Evolutionary conservation across 2,329 filamentous ascomycete genomes (phyloP).

Genomic region (Microdochium bolleyi): DNA sequence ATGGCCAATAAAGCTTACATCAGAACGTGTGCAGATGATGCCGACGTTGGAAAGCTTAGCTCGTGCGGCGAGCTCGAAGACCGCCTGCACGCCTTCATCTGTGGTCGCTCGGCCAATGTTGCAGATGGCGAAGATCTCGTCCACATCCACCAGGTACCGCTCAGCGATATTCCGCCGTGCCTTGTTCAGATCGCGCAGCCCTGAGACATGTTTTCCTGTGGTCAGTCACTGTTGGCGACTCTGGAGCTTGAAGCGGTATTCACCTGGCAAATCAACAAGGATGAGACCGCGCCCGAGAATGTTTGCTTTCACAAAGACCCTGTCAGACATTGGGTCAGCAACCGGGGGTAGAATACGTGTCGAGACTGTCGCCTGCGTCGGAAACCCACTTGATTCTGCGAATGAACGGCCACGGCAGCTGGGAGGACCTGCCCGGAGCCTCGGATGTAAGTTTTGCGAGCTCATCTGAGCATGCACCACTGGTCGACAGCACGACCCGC

Average conservation of each 20-base stretch:
- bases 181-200: slow-evolving; percentile 36
- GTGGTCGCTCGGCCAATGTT: slow-evolving; percentile 31
- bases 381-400: neutral
- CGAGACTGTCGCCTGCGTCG: neutral
- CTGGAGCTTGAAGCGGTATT: neutral
- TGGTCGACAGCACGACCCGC: slow-evolving; percentile 28
- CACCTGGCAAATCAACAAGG: slow-evolving; percentile 40
- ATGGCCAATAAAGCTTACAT: slow-evolving; percentile 17
- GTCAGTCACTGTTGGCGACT: neutral
- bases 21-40: slow-evolving; percentile 34
- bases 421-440: neutral
- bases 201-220: slow-evolving; percentile 11
- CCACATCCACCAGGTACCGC: slow-evolving; percentile 31
- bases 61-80: slow-evolving; percentile 29
- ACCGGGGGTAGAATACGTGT: neutral
- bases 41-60: slow-evolving; percentile 29
- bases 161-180: slow-evolving; percentile 35
- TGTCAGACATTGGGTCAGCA: neutral
- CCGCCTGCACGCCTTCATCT: slow-evolving; percentile 28
- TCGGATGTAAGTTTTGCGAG: neutral
- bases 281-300: slow-evolving; percentile 39
- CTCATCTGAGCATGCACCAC: slow-evolving; percentile 9
- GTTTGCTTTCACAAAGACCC: slow-evolving; percentile 14
- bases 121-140: slow-evolving; percentile 38
- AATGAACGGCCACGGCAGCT: slow-evolving; percentile 1